Conservation (phyloP, 2,329 filamentous ascomycete species). For the Cryphonectria naterciae region DNA sequence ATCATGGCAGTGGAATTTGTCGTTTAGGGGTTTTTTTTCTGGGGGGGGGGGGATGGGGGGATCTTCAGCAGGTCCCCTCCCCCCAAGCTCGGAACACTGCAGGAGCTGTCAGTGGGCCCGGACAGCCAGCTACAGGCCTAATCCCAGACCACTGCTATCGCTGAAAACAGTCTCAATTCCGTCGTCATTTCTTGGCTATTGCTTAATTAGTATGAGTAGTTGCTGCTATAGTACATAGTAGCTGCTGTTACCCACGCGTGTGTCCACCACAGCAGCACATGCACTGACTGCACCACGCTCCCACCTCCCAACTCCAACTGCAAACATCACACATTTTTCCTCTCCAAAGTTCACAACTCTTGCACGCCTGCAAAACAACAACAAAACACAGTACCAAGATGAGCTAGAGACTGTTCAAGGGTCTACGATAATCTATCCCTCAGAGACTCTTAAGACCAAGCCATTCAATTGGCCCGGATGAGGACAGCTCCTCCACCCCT, state of each 20-base stretch:
- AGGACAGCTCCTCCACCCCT: constrained; percentile 38
- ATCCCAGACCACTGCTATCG: constrained; percentile 6
- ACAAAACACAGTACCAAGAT: constrained; percentile 15
- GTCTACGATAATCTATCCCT: constrained; percentile 3
- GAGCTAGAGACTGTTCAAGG: constrained; percentile 23
- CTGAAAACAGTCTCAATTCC: background rate
- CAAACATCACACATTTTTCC: background rate
- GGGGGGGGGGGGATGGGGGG: background rate
- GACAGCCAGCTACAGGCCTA: constrained; percentile 7
- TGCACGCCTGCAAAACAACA: constrained; percentile 13
- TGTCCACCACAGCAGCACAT: background rate
- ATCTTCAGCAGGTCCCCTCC: background rate
- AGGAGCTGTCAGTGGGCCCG: background rate
- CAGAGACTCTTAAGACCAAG: constrained; percentile 12
- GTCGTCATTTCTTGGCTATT: constrained; percentile 6
- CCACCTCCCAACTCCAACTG: background rate
- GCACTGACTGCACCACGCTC: background rate
- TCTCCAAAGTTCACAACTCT: constrained; percentile 3
- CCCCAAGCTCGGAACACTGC: background rate
- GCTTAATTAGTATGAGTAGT: background rate
- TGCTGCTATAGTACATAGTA: background rate
- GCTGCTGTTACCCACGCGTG: background rate
- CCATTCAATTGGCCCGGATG: constrained; percentile 34
- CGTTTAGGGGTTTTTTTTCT: background rate
- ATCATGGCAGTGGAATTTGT: background rate